phyloP scores from a whole-genome alignment of 1,284 basidiomycete genomes.

The Amylostereum areolatum region DNA sequence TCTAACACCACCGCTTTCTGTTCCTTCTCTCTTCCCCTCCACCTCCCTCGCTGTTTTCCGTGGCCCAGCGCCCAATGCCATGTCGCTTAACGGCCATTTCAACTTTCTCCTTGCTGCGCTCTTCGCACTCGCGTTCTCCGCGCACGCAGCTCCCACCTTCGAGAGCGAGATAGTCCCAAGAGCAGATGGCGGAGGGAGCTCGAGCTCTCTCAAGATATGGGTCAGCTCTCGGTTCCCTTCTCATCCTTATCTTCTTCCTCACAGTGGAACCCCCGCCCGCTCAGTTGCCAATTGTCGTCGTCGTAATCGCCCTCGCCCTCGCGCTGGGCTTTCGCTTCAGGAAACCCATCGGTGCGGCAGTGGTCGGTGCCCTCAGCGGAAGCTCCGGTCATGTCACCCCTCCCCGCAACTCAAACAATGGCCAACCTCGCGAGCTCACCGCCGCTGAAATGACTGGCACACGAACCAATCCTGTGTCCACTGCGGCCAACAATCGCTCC shows the following conservation, averaged over 20 bases:
- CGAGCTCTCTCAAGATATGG: constrained; percentile 1
- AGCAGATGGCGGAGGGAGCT: background rate
- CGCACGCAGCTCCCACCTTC: constrained; percentile 1
- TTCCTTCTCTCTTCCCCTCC: background rate
- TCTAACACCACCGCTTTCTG: too few relatives aligned
- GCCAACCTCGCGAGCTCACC: constrained; percentile 24
- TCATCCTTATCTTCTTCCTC: background rate
- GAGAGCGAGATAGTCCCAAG: background rate
- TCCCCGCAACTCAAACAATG: too few relatives aligned
- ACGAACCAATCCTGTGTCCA: too few relatives aligned
- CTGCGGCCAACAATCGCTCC: constrained; percentile 11
- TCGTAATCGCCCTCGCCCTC: constrained; percentile 17
- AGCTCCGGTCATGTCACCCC: too few relatives aligned
- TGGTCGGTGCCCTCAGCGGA: too few relatives aligned
- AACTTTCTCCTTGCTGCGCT: constrained; percentile 1
- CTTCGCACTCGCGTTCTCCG: constrained; percentile 4
- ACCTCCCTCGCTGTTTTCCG: too few relatives aligned
- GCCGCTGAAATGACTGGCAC: constrained; percentile 22
- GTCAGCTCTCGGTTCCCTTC: constrained; percentile 5
- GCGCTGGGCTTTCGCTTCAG: constrained; percentile 14
- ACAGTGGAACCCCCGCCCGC: too few relatives aligned
- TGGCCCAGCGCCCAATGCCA: too few relatives aligned
- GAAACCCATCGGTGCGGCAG: constrained; percentile 14
- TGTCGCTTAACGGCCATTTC: too few relatives aligned
- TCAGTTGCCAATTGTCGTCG: constrained; percentile 19